Percentiles rank a stretch among this genome's conserved stretches.
These are phyloP conservation scores for Tetrastigma voinierianum DNA, from an alignment of 164 flowering plant species.

Conservation along the genomic window DNA sequence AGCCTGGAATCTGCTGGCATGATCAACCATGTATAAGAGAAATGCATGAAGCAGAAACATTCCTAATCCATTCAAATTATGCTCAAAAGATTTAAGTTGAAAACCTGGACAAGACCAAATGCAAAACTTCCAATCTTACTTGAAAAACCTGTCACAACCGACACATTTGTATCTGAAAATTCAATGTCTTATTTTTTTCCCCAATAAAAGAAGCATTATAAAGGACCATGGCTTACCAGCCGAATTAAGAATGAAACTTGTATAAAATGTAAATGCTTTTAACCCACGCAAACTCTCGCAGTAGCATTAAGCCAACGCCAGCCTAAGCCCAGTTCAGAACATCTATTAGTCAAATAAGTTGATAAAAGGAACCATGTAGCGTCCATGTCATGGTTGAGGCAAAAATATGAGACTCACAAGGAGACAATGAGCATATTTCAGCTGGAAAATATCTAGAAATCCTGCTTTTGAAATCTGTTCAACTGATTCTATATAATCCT, in stretches of 20 bases:
- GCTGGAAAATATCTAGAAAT: constrained; percentile 7
- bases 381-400: background rate
- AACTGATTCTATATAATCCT: constrained; percentile 13
- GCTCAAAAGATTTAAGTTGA: background rate
- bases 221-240: constrained; percentile 4
- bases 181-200: background rate
- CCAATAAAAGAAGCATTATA: background rate
- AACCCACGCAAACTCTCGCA: constrained; percentile 17
- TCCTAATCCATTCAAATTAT: background rate
- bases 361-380: too few species aligned
- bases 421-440: constrained; percentile 7
- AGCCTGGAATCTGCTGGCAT: constrained; percentile 19
- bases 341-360: too few species aligned
- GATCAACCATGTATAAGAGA: background rate
- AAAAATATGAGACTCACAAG: constrained; percentile 1
- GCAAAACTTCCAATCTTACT: constrained; percentile 2
- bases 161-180: background rate
- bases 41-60: background rate
- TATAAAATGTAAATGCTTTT: constrained; percentile 9
- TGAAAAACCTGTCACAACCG: constrained; percentile 7
- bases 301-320: constrained; percentile 14
- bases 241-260: constrained; percentile 6
- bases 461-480: constrained; percentile 4
- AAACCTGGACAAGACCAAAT: constrained; percentile 11
- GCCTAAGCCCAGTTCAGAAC: background rate